Percentiles rank a stretch among this genome's conserved stretches.
These are phyloP conservation scores for Plenodomus tracheiphilus DNA, from an alignment of 2,329 filamentous ascomycete genomes.

Conservation along the genomic window DNA sequence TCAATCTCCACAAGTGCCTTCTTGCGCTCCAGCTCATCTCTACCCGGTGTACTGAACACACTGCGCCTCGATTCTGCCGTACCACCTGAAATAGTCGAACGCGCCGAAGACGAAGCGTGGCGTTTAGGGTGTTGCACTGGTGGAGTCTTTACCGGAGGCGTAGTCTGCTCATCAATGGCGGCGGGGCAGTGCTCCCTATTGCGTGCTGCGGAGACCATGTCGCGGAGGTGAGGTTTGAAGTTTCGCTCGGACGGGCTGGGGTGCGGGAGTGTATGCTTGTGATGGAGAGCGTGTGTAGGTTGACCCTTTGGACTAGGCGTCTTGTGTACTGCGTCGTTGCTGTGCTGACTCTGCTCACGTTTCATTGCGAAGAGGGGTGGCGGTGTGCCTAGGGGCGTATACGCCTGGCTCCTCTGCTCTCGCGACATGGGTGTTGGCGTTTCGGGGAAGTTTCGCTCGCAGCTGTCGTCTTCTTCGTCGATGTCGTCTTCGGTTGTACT, in stretches of 20 bases:
- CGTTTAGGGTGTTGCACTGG: neutral
- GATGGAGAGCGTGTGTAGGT: neutral
- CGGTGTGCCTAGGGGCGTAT: constrained; percentile 13
- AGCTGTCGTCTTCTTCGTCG: constrained; percentile 1
- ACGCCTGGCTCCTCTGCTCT: constrained; percentile 17
- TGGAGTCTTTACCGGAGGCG: neutral
- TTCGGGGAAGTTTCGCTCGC: constrained; percentile 13
- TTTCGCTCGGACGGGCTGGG: neutral
- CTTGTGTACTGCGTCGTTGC: neutral
- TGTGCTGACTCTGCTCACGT: neutral
- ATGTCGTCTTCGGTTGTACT: neutral
- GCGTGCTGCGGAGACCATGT: neutral
- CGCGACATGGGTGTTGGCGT: constrained; percentile 25
- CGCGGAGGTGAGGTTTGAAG: neutral
- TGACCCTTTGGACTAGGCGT: neutral
- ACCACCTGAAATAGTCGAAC: constrained; percentile 2
- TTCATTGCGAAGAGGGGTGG: neutral
- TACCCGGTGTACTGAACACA: constrained; percentile 31
- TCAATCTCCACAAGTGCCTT: constrained; percentile 24
- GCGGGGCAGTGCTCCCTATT: neutral
- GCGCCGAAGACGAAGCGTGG: constrained; percentile 4
- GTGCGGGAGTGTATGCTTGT: neutral
- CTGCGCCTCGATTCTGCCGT: constrained; percentile 10
- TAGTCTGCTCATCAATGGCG: neutral
- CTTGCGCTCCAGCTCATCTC: constrained; percentile 40